A percentile compares a stretch with the other conserved stretches of the same genome.
Conservation (phyloP, 2,329 filamentous ascomycete genomes). For the Arthrobotrys musiformis region DNA sequence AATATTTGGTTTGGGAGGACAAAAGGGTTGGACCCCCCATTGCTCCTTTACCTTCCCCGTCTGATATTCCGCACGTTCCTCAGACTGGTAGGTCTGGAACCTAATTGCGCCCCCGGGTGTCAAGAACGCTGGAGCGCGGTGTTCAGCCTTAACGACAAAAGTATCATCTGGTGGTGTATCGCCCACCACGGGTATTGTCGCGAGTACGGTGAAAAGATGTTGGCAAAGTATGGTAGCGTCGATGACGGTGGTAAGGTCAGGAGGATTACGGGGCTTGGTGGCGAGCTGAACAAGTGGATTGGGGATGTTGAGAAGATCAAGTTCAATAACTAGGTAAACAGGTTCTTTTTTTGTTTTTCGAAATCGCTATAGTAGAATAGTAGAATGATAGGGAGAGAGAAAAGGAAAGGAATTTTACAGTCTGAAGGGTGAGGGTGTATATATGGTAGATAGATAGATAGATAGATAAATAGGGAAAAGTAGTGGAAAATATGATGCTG, state of each 20-base stretch:
- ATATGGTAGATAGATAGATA: neutral
- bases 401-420: neutral
- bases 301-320: constrained; percentile 14
- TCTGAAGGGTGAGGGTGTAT: neutral
- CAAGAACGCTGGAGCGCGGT: constrained; percentile 9
- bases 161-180: constrained; percentile 45
- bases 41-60: constrained; percentile 41
- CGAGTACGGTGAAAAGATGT: constrained; percentile 2
- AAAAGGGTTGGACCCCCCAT: constrained; percentile 42
- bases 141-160: constrained; percentile 14
- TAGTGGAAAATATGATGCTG: neutral
- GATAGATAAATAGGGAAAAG: neutral
- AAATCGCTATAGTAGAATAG: no score
- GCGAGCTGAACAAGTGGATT: constrained; percentile 31
- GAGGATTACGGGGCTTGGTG: constrained; percentile 29
- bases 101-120: constrained; percentile 35
- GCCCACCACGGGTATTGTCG: constrained; percentile 30
- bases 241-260: constrained; percentile 40
- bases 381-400: neutral
- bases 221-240: constrained; percentile 22
- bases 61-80: constrained; percentile 34
- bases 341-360: no score
- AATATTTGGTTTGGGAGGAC: neutral
- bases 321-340: no score
- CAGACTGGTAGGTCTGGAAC: constrained; percentile 6